A percentile compares a stretch with the other conserved stretches of the same genome.
phyloP scores from a whole-genome alignment of 2,329 filamentous ascomycete species.

The Aspergillus vadensis region DNA sequence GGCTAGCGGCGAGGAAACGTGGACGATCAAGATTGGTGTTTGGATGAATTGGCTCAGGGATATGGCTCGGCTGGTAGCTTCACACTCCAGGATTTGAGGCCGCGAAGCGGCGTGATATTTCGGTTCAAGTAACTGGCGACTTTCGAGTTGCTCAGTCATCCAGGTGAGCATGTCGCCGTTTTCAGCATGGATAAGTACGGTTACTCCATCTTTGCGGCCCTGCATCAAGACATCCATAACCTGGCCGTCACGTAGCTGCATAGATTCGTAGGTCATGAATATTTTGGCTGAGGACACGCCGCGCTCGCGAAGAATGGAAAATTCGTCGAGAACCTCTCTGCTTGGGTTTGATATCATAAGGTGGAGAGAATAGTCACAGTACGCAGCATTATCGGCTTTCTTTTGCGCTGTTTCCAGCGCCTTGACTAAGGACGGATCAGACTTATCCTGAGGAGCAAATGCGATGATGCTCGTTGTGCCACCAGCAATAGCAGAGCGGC shows the following conservation, averaged over 20 bases:
- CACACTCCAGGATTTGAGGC: conserved; percentile 45
- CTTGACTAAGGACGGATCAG: conserved; percentile 46
- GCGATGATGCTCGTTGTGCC: conserved; percentile 58
- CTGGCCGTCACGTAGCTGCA: conserved; percentile 45
- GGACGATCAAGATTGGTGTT: conserved; percentile 57
- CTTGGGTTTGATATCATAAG: conserved; percentile 42
- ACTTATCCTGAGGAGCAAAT: conserved; percentile 57
- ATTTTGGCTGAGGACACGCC: conserved; percentile 52
- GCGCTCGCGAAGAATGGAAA: conserved; percentile 37
- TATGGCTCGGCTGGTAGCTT: conserved; percentile 55
- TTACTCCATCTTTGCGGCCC: conserved; percentile 44
- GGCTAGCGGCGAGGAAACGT: conserved; percentile 53
- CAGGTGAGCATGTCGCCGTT: conserved; percentile 49
- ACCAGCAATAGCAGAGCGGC: conserved; percentile 55
- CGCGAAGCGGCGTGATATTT: conserved; percentile 48
- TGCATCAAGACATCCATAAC: conserved; percentile 49
- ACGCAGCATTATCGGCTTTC: conserved; percentile 50
- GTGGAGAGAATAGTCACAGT: conserved; percentile 59
- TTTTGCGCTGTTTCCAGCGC: conserved; percentile 49
- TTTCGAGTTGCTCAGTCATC: conserved; percentile 41
- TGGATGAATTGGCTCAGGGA: conserved; percentile 53
- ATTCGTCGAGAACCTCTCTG: conserved; percentile 41
- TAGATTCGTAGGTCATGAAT: conserved; percentile 51
- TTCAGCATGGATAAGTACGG: conserved; percentile 53
- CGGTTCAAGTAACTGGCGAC: conserved; percentile 37